These are phyloP conservation scores for Hanseniaspora nectarophila DNA, from an alignment of 805 yeast species.

Conservation along the genomic window DNA sequence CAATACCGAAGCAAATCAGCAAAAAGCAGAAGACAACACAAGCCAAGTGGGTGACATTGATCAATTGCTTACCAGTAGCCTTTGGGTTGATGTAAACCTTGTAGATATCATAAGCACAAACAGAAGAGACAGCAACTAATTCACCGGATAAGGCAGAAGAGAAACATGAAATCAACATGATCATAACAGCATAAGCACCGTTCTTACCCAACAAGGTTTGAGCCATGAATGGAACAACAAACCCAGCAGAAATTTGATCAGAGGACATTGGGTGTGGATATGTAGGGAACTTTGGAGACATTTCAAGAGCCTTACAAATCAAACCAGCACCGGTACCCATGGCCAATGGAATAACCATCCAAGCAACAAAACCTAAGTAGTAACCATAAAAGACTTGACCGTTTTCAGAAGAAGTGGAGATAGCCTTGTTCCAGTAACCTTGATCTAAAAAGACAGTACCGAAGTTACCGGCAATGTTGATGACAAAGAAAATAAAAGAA, in stretches of 20 bases:
- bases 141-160: conserved; percentile 90
- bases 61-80: conserved; percentile 64
- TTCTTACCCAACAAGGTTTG: conserved; percentile 74
- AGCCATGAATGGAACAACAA: conserved; percentile 58
- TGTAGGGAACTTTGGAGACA: conserved; percentile 62
- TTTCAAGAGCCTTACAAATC: conserved; percentile 66
- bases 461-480: conserved; percentile 78
- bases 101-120: conserved; percentile 77
- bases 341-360: conserved; percentile 84
- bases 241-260: conserved; percentile 68
- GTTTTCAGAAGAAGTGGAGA: conserved; percentile 56
- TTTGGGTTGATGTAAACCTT: conserved; percentile 66
- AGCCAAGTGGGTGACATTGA: conserved; percentile 52
- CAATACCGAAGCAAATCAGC: conserved; percentile 77
- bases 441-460: conserved; percentile 81
- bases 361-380: conserved; percentile 74
- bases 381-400: conserved; percentile 80
- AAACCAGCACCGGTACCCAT: conserved; percentile 77
- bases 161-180: conserved; percentile 80
- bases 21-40: conserved; percentile 49
- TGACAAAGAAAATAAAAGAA: conserved; percentile 83
- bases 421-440: conserved; percentile 83
- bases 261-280: conserved; percentile 56
- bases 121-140: conserved; percentile 74
- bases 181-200: conserved; percentile 73